phyloP scores from a whole-genome alignment of 257 asterid genomes.

The Solanum arcanum region DNA sequence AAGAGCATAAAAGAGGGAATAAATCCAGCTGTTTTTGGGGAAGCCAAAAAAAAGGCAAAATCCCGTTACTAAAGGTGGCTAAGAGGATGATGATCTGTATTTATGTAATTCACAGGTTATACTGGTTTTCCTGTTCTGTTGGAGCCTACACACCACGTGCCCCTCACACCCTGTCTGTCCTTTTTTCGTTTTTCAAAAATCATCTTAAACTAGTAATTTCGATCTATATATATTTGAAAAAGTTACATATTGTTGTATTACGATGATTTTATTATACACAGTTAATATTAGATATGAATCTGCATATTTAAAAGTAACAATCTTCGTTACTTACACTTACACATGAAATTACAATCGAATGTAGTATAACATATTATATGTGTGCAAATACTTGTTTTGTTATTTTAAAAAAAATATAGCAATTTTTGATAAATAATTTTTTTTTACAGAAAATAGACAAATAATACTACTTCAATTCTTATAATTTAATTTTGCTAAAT shows the following conservation, averaged over 20 bases:
- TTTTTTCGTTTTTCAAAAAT: background rate
- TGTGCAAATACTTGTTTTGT: background rate
- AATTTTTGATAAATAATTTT: too few relatives aligned
- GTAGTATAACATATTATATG: background rate
- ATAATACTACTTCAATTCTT: background rate
- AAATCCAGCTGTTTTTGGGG: constrained; percentile 15
- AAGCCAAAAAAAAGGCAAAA: background rate
- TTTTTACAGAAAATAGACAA: background rate
- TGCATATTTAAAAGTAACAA: too few relatives aligned
- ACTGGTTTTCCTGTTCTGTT: background rate
- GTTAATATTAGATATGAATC: background rate
- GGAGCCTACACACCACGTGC: background rate
- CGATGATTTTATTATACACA: too few relatives aligned
- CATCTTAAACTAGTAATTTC: background rate
- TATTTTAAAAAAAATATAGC: background rate
- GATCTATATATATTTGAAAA: too few relatives aligned
- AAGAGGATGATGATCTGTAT: background rate
- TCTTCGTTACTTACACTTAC: background rate
- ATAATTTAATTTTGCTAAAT: background rate
- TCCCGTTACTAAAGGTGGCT: background rate
- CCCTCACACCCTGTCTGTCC: background rate
- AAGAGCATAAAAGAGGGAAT: constrained; percentile 3
- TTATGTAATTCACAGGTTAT: background rate
- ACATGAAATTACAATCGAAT: background rate
- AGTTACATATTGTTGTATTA: too few relatives aligned